Percentiles rank a stretch among this genome's conserved stretches.
These are phyloP conservation scores for Penicillium sp. DNA, from an alignment of 2,329 filamentous ascomycete genomes.

Conservation along the genomic window DNA sequence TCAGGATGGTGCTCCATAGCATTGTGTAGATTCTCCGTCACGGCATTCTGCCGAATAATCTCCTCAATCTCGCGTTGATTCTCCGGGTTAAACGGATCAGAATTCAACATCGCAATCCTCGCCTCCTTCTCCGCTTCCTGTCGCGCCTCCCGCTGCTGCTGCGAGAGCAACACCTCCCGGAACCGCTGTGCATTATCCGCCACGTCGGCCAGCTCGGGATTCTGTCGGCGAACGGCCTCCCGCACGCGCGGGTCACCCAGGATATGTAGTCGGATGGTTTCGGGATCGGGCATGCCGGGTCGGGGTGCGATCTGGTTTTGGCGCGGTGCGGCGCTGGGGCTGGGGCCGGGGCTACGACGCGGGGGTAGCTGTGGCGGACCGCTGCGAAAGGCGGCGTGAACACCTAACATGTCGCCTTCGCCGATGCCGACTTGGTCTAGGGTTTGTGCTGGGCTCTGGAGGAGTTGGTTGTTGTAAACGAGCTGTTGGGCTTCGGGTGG, in stretches of 20 bases:
- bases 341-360: slow-evolving; percentile 26
- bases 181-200: slow-evolving; percentile 76
- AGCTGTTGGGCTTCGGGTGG: slow-evolving; percentile 74
- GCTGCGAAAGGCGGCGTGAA: slow-evolving; percentile 61
- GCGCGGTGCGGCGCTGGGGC: slow-evolving; percentile 29
- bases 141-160: slow-evolving; percentile 68
- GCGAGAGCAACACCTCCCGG: slow-evolving; percentile 66
- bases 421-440: slow-evolving; percentile 76
- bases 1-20: slow-evolving; percentile 97
- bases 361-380: slow-evolving; percentile 24
- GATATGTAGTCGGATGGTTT: slow-evolving; percentile 78
- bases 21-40: slow-evolving; percentile 93
- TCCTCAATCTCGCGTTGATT: slow-evolving; percentile 92
- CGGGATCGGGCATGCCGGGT: slow-evolving; percentile 59
- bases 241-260: slow-evolving; percentile 74
- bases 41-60: slow-evolving; percentile 90
- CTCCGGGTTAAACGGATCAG: slow-evolving; percentile 91
- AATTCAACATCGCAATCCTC: slow-evolving; percentile 81
- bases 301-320: slow-evolving; percentile 28
- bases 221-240: slow-evolving; percentile 67
- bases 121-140: slow-evolving; percentile 75
- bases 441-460: slow-evolving; percentile 75
- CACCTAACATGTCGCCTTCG: slow-evolving; percentile 88
- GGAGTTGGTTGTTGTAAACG: slow-evolving; percentile 83
- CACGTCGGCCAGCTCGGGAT: slow-evolving; percentile 74